Base-by-base conservation (phyloP, 129 eudicot genomes). In the Kitagawia praeruptora region DNA sequence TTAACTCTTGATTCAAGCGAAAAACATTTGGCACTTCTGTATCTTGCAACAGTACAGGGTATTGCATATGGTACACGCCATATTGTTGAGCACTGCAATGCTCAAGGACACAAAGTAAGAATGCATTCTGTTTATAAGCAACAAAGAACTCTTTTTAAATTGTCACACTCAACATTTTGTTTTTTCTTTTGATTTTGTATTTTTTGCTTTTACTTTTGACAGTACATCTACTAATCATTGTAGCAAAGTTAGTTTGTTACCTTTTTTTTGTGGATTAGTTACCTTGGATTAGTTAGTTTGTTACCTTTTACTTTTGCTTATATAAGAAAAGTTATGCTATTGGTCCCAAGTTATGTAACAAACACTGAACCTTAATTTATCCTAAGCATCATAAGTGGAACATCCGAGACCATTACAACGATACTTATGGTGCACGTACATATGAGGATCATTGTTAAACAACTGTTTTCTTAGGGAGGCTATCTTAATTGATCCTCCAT, bases 41-140 rank as follows among this genome's bases (percentile, higher is more conserved):
- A 96, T 86, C 88, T 89, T 78, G 98, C 99, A 83, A 85, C 97
- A 53, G 85, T 92, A 78, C 99, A 96, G 82, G 98, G 88, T 40
- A 89, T 96, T 79, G 97, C 99, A 46, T 96, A 96, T 83, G 99
- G 99, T 74, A 96, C 99, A 75, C 97, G 98, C 21, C 99, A 96
- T 84, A 92, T 96, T 67, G 85, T 96, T 44, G 98, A 96, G 87
- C 99, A 96, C 73, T 96, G 93, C 95, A 96, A 96, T 79, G 86
- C 87, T 70, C 88, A 96, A 75, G 99, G 98, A 61, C 99, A 92
- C 89, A 89, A 86, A 80, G 99, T 92, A 86, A 86, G 87, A 49
- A 45, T 42, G 34, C 72, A 37, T 53, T 70, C 31, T 12, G 0
- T 38, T 23, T 37, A 16, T 73, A 6, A 16, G 28, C 37, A 40